phyloP scores from a whole-genome alignment of 1,139 yeast genomes.

The Geotrichum candidum region DNA sequence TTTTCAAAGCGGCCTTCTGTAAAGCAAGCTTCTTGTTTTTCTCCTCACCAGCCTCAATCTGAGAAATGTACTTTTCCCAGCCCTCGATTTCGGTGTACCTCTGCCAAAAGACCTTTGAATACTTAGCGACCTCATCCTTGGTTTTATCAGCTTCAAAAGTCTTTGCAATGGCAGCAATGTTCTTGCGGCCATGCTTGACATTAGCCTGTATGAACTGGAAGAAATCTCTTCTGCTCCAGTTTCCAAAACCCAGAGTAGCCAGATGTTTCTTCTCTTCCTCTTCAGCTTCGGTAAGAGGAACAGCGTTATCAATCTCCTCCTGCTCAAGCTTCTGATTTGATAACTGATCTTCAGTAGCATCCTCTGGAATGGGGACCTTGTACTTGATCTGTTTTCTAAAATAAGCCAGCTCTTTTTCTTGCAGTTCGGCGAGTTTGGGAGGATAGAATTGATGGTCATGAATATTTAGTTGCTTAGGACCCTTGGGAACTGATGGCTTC shows the following conservation, averaged over 20 bases:
- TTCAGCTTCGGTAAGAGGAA: constrained; percentile 74
- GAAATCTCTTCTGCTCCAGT: constrained; percentile 87
- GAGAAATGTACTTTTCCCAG: constrained; percentile 74
- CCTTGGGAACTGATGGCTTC: constrained; percentile 43
- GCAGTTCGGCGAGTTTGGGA: constrained; percentile 52
- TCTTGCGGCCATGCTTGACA: constrained; percentile 72
- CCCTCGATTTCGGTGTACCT: constrained; percentile 72
- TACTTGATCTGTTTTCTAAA: constrained; percentile 70
- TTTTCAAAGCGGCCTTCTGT: constrained; percentile 61
- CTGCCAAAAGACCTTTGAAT: constrained; percentile 70
- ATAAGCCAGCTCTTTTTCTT: constrained; percentile 72
- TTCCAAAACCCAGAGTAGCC: constrained; percentile 60
- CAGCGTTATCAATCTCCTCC: constrained; percentile 64
- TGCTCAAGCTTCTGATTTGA: constrained; percentile 46
- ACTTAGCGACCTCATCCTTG: constrained; percentile 60
- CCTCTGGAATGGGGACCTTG: constrained; percentile 54
- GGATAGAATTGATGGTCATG: constrained; percentile 92
- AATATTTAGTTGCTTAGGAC: constrained; percentile 66
- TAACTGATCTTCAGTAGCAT: constrained; percentile 46
- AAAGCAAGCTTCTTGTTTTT: constrained; percentile 56
- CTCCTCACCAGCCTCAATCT: constrained; percentile 84
- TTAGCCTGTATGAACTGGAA: constrained; percentile 75
- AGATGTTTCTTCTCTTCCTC: constrained; percentile 54
- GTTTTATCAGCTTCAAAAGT: constrained; percentile 57
- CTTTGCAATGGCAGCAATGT: constrained; percentile 53